Conservation (phyloP, 768 basidiomycete species). For the Suillus placidus region DNA sequence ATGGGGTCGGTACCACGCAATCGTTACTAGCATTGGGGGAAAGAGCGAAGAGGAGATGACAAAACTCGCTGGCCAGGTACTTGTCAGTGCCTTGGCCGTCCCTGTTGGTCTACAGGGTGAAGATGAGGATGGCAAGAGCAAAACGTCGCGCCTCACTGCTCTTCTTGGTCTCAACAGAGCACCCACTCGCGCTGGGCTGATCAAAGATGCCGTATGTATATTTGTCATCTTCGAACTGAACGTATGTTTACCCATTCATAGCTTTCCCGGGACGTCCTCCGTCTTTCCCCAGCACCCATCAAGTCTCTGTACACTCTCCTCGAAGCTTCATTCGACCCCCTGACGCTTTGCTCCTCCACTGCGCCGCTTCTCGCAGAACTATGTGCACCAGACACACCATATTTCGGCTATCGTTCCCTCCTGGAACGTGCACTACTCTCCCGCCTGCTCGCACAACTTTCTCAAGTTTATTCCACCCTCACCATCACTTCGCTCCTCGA, state of each 20-base stretch:
- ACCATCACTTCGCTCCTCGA: conserved; percentile 75
- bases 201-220: conserved; percentile 74
- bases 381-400: conserved; percentile 45
- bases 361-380: conserved; percentile 76
- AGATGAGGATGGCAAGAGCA: conserved; percentile 58
- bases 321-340: conserved; percentile 92
- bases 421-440: conserved; percentile 91
- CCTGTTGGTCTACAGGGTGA: conserved; percentile 72
- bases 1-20: conserved; percentile 83
- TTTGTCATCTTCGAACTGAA: conserved; percentile 12
- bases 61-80: conserved; percentile 85
- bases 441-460: conserved; percentile 86
- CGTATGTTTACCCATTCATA: conserved; percentile 31
- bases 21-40: conserved; percentile 72
- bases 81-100: conserved; percentile 91
- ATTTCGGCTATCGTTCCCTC: conserved; percentile 84
- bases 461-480: conserved; percentile 90
- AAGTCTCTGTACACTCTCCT: conserved; percentile 84
- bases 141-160: conserved; percentile 77
- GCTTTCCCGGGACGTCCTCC: conserved; percentile 84
- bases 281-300: conserved; percentile 71
- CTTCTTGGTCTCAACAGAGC: conserved; percentile 81
- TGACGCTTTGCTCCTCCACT: conserved; percentile 77
- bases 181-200: conserved; percentile 84
- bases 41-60: conserved; percentile 78